phyloP scores from a whole-genome alignment of 768 basidiomycete genomes.

The Termitomyces bulborhizus region DNA sequence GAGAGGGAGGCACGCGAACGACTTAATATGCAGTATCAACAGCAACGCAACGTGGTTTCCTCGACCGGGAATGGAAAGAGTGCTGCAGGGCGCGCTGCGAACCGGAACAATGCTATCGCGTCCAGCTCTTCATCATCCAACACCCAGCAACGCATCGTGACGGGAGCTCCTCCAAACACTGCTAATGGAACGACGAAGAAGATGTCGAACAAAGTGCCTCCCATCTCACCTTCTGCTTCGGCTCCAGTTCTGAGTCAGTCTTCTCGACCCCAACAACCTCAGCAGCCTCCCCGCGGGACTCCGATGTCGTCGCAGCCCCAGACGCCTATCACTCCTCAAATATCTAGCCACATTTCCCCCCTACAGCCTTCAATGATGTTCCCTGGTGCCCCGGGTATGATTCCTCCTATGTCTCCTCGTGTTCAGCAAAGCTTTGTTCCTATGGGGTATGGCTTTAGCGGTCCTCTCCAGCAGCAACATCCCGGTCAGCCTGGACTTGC shows the following conservation, averaged over 20 bases:
- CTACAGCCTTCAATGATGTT: slow-evolving; percentile 42
- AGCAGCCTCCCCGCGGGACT: slow-evolving; percentile 25
- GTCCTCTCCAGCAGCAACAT: slow-evolving; percentile 33
- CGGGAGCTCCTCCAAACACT: slow-evolving; percentile 29
- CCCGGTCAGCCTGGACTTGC: slow-evolving; percentile 32
- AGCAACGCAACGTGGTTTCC: slow-evolving; percentile 43
- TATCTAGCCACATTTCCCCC: slow-evolving; percentile 37
- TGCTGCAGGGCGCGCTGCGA: slow-evolving; percentile 42
- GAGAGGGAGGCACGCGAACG: slow-evolving; percentile 24
- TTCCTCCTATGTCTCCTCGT: slow-evolving; percentile 51
- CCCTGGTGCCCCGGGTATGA: slow-evolving; percentile 30
- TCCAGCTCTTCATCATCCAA: slow-evolving; percentile 37
- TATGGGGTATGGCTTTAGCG: slow-evolving; percentile 48
- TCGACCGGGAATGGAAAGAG: slow-evolving; percentile 21
- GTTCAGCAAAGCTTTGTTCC: slow-evolving; percentile 43
- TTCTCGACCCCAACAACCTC: slow-evolving; percentile 27
- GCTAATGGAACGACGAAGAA: slow-evolving; percentile 54
- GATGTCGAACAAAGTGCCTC: slow-evolving; percentile 45
- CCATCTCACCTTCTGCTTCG: slow-evolving; percentile 19
- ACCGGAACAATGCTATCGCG: slow-evolving; percentile 34
- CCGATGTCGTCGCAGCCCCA: slow-evolving; percentile 38
- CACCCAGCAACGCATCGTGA: slow-evolving; percentile 8
- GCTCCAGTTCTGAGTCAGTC: slow-evolving; percentile 25
- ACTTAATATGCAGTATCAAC: slow-evolving; percentile 31
- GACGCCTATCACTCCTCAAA: slow-evolving; percentile 44